Evolutionary conservation across 2,329 filamentous ascomycete species (phyloP).

Genomic region (Colletotrichum plurivorum): DNA sequence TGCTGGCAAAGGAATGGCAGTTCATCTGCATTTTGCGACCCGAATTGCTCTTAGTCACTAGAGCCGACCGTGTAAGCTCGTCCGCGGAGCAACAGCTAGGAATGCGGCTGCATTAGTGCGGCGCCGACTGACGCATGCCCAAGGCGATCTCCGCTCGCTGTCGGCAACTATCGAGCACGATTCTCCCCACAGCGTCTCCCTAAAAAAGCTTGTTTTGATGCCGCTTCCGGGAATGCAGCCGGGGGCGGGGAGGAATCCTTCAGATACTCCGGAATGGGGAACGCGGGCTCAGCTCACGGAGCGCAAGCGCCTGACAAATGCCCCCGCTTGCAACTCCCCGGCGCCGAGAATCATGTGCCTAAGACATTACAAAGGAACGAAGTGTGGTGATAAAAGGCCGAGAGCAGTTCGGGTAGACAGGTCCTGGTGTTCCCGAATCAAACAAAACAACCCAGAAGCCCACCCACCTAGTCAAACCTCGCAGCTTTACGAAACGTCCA

Average conservation of each 20-base stretch:
- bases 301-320: constrained; percentile 20
- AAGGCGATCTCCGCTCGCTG: background rate
- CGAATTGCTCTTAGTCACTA: background rate
- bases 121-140: background rate
- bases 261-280: background rate
- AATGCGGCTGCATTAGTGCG: background rate
- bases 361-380: background rate
- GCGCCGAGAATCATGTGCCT: constrained; percentile 15
- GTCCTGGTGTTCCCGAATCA: background rate
- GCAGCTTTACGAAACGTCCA: no score
- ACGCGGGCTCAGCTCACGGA: background rate
- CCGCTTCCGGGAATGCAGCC: background rate
- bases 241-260: background rate
- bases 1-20: no score
- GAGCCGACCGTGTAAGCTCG: background rate
- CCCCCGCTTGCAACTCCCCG: constrained; percentile 1
- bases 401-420: no score
- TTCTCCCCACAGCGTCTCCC: background rate
- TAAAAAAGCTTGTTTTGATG: background rate
- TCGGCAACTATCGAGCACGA: background rate
- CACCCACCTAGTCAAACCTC: background rate
- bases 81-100: background rate
- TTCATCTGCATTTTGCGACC: no score
- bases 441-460: background rate
- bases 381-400: background rate